phyloP scores from a whole-genome alignment of 176 grass and related monocot species.

The Triticum dicoccoides region DNA sequence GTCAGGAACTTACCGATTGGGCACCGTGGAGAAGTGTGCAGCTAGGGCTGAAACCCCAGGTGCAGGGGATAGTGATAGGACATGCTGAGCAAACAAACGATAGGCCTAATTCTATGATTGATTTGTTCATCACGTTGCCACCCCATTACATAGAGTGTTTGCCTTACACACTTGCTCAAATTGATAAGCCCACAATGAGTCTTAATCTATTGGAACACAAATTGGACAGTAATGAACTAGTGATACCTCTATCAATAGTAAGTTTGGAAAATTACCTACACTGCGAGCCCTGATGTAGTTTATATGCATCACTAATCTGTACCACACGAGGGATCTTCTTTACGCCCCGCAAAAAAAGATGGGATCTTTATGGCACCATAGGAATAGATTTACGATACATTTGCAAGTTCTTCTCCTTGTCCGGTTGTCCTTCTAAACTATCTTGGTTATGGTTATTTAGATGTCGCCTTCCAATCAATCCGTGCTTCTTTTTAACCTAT shows the following conservation, averaged over 20 bases:
- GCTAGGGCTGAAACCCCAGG: not conserved
- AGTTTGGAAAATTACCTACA: too few relatives aligned
- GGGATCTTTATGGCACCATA: too few relatives aligned
- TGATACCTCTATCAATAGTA: not conserved
- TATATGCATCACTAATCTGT: too few relatives aligned
- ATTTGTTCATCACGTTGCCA: not conserved
- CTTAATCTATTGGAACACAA: not conserved
- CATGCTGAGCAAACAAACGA: not conserved
- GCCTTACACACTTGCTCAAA: not conserved
- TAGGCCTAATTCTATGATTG: not conserved
- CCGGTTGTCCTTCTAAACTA: too few relatives aligned
- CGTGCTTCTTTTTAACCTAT: too few relatives aligned
- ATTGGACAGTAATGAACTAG: not conserved
- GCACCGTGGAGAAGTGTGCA: not conserved
- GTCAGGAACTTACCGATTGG: not conserved
- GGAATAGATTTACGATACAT: too few relatives aligned
- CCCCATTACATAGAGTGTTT: not conserved
- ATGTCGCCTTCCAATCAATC: too few relatives aligned
- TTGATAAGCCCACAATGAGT: not conserved
- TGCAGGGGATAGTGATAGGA: not conserved
- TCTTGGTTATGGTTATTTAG: too few relatives aligned
- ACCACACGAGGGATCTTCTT: too few relatives aligned
- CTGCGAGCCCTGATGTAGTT: too few relatives aligned
- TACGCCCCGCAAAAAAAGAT: too few relatives aligned
- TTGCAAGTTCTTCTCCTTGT: too few relatives aligned